These are phyloP conservation scores for Barnettozyma pratensis DNA, from an alignment of 805 yeast genomes.

Conservation along the genomic window DNA sequence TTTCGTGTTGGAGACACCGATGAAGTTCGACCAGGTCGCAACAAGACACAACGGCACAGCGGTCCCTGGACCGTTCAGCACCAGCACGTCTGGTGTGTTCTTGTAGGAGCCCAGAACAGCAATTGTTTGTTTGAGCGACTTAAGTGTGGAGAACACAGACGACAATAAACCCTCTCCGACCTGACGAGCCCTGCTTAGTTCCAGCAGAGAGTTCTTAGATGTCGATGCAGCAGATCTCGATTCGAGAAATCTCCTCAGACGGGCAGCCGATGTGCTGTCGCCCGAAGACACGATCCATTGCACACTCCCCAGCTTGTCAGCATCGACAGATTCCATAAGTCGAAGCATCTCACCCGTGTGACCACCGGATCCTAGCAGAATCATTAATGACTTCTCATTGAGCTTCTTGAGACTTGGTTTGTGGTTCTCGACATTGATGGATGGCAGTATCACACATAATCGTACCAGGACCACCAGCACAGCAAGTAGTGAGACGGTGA, in stretches of 20 bases:
- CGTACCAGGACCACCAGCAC: not conserved
- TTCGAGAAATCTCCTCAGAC: constrained; percentile 18
- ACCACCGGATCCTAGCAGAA: constrained; percentile 89
- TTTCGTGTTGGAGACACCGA: constrained; percentile 43
- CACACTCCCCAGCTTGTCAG: constrained; percentile 6
- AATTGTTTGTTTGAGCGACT: constrained; percentile 10
- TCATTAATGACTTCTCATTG: constrained; percentile 18
- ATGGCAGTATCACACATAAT: constrained; percentile 15
- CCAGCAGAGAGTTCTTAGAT: constrained; percentile 15
- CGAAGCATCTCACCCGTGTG: constrained; percentile 96
- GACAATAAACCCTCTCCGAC: constrained; percentile 52
- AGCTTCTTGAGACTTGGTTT: not conserved
- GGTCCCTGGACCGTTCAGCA: constrained; percentile 82
- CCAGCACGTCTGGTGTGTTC: constrained; percentile 36
- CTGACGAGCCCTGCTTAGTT: constrained; percentile 50
- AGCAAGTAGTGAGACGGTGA: not conserved
- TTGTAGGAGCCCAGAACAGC: constrained; percentile 5
- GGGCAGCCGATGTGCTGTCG: constrained; percentile 43
- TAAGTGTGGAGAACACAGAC: constrained; percentile 40
- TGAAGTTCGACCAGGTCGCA: constrained; percentile 43
- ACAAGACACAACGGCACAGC: constrained; percentile 63
- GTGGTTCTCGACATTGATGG: constrained; percentile 5
- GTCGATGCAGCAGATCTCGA: constrained; percentile 8
- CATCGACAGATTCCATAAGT: constrained; percentile 38
- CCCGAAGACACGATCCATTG: constrained; percentile 41